Evolutionary conservation across 2,329 filamentous ascomycete genomes (phyloP).

Genomic region (Cytospora piceicola): DNA sequence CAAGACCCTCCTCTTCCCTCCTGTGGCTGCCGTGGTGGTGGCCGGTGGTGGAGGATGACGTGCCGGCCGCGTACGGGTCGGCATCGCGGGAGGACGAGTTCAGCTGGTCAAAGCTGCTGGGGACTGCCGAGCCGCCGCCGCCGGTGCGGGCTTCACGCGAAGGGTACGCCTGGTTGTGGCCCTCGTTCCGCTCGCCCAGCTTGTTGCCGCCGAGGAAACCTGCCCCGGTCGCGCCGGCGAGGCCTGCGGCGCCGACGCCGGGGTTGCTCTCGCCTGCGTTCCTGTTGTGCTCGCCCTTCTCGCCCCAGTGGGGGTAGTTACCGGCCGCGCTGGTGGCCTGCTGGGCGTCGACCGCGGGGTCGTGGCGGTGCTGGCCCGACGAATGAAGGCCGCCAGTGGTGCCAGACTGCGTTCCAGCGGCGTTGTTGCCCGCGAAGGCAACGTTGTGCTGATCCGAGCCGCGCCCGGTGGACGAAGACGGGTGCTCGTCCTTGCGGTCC

Average conservation of each 20-base stretch:
- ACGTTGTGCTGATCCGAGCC: neutral
- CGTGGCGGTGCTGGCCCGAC: neutral
- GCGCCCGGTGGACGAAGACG: neutral
- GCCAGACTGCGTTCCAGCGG: neutral
- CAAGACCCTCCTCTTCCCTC: neutral
- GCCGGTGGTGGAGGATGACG: neutral
- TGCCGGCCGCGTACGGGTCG: neutral
- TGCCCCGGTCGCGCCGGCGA: slow-evolving; percentile 6
- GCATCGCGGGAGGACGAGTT: neutral
- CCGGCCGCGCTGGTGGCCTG: slow-evolving; percentile 12
- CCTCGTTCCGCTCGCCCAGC: neutral
- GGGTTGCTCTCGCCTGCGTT: neutral
- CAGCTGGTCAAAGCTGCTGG: neutral
- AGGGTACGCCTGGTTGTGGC: neutral
- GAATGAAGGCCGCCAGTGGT: neutral
- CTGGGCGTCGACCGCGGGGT: neutral
- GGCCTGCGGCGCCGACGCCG: slow-evolving; percentile 5
- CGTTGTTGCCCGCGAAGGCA: neutral
- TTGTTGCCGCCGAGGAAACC: neutral
- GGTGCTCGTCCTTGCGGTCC: neutral
- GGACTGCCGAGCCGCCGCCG: neutral
- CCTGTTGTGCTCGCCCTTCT: slow-evolving; percentile 1
- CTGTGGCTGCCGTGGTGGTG: neutral
- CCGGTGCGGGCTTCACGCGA: neutral
- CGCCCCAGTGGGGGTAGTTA: slow-evolving; percentile 10